These are phyloP conservation scores for Penicillium frequentans DNA, from an alignment of 2,329 filamentous ascomycete genomes.

Conservation along the genomic window DNA sequence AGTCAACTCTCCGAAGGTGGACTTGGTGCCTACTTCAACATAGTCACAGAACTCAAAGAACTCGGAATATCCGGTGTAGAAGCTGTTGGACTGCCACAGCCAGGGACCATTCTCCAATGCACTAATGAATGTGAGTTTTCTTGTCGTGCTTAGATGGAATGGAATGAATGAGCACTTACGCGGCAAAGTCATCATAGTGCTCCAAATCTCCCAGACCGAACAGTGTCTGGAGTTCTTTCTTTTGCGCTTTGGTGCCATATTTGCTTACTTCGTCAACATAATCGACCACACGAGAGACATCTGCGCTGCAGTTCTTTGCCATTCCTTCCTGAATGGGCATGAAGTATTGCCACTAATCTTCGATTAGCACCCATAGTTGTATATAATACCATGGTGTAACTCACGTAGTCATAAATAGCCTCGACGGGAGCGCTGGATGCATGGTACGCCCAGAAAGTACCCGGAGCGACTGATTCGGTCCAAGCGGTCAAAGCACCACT, in stretches of 20 bases:
- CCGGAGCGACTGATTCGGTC: conserved; percentile 54
- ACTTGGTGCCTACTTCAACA: conserved; percentile 41
- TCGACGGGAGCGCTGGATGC: conserved; percentile 58
- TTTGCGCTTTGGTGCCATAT: conserved; percentile 44
- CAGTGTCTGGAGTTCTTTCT: conserved; percentile 49
- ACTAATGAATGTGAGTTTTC: conserved; percentile 22
- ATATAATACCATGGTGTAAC: neutral
- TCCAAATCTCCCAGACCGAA: conserved; percentile 55
- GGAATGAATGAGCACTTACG: conserved; percentile 16
- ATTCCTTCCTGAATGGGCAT: conserved; percentile 58
- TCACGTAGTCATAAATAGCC: conserved; percentile 54
- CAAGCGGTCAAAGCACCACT: conserved; percentile 58
- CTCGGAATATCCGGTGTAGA: conserved; percentile 49
- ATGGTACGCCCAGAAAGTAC: conserved; percentile 62
- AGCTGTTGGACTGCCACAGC: conserved; percentile 57
- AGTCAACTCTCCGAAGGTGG: too few species aligned
- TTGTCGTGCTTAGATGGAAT: neutral
- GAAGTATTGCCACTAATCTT: conserved; percentile 57
- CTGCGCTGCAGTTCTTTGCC: conserved; percentile 58
- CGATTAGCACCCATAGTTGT: neutral
- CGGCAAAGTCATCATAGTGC: conserved; percentile 56
- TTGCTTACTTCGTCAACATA: conserved; percentile 54
- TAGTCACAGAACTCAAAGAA: conserved; percentile 53
- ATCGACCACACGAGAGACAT: conserved; percentile 53
- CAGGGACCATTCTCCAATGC: conserved; percentile 58